Base-by-base conservation (phyloP, 306 rosid species). In the Rosa persica region DNA sequence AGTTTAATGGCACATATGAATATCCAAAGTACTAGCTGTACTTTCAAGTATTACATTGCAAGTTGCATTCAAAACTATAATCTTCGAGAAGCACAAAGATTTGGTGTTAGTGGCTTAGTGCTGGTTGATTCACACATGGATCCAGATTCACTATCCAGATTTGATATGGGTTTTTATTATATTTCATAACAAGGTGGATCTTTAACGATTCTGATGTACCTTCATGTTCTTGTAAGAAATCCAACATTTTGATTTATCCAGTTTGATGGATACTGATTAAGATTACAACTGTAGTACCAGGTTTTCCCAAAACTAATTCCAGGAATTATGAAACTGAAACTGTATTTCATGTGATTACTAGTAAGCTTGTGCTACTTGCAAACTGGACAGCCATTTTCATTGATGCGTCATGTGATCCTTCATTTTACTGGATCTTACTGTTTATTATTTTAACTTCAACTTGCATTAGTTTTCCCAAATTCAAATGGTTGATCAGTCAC, bases 11-110 rank as follows among this genome's bases (percentile, higher is more conserved):
- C 54, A 42, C 52, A 68, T 30, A 30, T 68, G 52, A 39, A 42
- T 22, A n/a, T 39, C 17, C 72, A 67, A 72, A 36, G 76, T 54
- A 54, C 76, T 39, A 73, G 54, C 61, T 38, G 49, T 73, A 72
- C 27, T 15, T n/a, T 12, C n/a, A 6, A 67, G 48, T 67, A 39
- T 74, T 54, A 19, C 52, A 68, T 55, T 60, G 42, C 69, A 42
- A 74, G 43, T 60, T 74, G 70, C 78, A 42, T 43, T 49, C 17
- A 22, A 30, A 25, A 25, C 57, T 57, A 40, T 74, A 75, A 75
- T 75, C 12, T 42, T 27, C 42, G 70, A 42, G 70, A 11, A 5
- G 5, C 54, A 23, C 36, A 42, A 42, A 20, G 71, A 67, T 67
- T 38, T 67, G 25, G 49, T 73, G 67, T 22, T 17, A 48, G n/a